Evolutionary conservation across 768 basidiomycete genomes (phyloP).

Genomic region (Pluteus cervinus): DNA sequence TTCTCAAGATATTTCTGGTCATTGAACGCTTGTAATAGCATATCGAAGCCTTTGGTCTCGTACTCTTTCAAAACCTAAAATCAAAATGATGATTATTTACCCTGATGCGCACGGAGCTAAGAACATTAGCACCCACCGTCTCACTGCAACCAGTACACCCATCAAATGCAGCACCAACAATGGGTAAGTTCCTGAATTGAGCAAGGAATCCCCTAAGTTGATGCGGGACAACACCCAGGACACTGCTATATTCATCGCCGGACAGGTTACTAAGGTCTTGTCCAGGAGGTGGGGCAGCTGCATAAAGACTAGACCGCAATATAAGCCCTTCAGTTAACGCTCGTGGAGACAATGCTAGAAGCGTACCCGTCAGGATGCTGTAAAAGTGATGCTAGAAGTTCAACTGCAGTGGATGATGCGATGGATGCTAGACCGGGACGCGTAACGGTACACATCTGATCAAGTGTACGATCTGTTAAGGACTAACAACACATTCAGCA

Average conservation of each 20-base stretch:
- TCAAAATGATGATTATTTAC: conserved; percentile 1
- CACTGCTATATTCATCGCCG: conserved; percentile 33
- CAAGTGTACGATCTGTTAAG: conserved; percentile 84
- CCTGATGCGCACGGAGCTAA: not conserved
- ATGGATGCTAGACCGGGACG: conserved; percentile 92
- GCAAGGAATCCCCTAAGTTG: conserved; percentile 88
- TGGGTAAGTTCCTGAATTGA: conserved; percentile 78
- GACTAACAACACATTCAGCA: conserved; percentile 20
- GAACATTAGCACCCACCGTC: conserved; percentile 40
- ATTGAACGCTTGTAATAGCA: conserved; percentile 79
- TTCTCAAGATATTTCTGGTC: conserved; percentile 69
- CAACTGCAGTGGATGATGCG: conserved; percentile 88
- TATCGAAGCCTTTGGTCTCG: conserved; percentile 68
- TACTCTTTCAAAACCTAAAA: conserved; percentile 76
- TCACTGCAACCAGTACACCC: conserved; percentile 90
- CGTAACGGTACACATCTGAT: conserved; percentile 99
- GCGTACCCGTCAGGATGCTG: conserved; percentile 86
- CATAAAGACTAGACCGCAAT: conserved; percentile 35
- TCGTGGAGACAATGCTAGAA: not conserved
- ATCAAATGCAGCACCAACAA: conserved; percentile 83
- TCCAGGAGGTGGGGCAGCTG: conserved; percentile 62
- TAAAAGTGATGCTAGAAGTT: conserved; percentile 80
- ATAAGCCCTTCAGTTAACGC: not conserved
- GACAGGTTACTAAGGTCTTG: conserved; percentile 18
- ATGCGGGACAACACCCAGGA: conserved; percentile 88